Percentiles rank a stretch among this genome's conserved stretches.
phyloP scores from a whole-genome alignment of 2,329 filamentous ascomycete species.

The Pleomassaria siparia region DNA sequence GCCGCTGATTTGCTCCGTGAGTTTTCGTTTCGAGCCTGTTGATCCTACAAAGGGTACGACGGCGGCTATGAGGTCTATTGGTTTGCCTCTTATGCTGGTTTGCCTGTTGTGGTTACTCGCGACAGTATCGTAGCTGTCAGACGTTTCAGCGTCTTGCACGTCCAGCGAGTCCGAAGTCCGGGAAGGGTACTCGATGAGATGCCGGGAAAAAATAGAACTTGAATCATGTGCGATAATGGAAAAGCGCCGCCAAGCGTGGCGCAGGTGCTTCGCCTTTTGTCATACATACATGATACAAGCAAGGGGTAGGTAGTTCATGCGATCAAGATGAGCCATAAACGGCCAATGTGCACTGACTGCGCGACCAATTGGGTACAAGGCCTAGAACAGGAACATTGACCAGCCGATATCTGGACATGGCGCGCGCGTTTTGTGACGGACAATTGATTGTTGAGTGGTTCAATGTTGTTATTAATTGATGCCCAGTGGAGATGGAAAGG shows the following conservation, averaged over 20 bases:
- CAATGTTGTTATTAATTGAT: constrained; percentile 2
- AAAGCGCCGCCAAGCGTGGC: constrained; percentile 17
- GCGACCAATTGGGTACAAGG: background rate
- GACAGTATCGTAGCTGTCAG: constrained; percentile 8
- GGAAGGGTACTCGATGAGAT: constrained; percentile 4
- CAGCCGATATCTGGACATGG: no score
- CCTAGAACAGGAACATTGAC: background rate
- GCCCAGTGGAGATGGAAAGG: background rate
- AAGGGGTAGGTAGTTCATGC: background rate
- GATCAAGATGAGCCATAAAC: no score
- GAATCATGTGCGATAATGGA: constrained; percentile 9
- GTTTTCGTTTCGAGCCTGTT: constrained; percentile 8
- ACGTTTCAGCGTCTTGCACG: constrained; percentile 14
- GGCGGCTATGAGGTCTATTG: constrained; percentile 4
- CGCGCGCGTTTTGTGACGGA: constrained; percentile 1
- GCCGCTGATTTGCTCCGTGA: constrained; percentile 3
- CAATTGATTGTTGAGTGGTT: background rate
- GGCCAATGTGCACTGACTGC: no score
- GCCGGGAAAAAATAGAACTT: background rate
- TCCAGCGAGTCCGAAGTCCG: constrained; percentile 15
- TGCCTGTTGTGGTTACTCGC: no score
- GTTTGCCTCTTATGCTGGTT: constrained; percentile 14
- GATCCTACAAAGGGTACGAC: background rate
- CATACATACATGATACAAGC: background rate
- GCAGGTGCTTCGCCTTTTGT: constrained; percentile 10